Conservation (phyloP, 2,329 filamentous ascomycete genomes). For the Neonectria magnoliae region DNA sequence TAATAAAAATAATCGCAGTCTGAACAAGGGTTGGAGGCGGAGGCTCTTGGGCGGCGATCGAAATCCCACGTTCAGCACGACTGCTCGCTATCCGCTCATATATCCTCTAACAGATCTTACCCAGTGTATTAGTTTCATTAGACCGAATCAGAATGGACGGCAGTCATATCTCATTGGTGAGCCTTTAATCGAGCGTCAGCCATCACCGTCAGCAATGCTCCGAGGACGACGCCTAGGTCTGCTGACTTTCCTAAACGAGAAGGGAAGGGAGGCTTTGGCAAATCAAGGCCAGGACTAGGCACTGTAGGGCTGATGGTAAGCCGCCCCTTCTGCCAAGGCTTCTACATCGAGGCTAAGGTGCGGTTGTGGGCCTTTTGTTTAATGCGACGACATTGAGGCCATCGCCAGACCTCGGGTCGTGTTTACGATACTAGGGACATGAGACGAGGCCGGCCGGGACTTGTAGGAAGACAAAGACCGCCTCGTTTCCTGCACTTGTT, state of each 20-base stretch:
- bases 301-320: background rate
- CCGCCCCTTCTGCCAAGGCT: background rate
- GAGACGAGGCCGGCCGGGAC: background rate
- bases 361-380: background rate
- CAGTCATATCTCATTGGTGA: background rate
- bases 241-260: slow-evolving; percentile 2
- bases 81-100: background rate
- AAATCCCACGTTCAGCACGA: background rate
- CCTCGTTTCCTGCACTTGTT: background rate
- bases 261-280: background rate
- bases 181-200: background rate
- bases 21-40: background rate
- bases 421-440: too few species aligned
- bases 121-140: too few species aligned
- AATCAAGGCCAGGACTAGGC: background rate
- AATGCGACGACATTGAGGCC: background rate
- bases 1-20: background rate
- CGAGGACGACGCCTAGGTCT: background rate
- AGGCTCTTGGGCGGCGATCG: background rate
- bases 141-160: background rate
- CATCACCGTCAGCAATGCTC: background rate
- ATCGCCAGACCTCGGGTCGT: background rate
- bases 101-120: too few species aligned
- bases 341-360: background rate
- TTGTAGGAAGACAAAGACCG: background rate